phyloP scores from a whole-genome alignment of 176 grass and related monocot genomes.

The Metroxylon sagu region DNA sequence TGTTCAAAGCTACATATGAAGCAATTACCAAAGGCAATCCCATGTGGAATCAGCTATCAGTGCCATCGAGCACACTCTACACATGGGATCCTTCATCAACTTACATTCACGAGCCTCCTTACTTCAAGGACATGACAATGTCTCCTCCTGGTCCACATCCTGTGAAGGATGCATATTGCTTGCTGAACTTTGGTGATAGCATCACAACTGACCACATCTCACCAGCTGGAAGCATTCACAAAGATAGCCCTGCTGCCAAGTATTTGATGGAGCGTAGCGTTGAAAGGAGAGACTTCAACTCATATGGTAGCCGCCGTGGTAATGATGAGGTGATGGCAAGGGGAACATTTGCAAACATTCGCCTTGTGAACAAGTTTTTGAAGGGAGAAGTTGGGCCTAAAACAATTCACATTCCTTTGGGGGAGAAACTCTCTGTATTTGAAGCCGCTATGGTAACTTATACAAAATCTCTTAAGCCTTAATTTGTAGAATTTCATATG shows the following conservation, averaged over 20 bases:
- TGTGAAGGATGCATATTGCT: slow-evolving; percentile 92
- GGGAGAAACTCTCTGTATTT: slow-evolving; percentile 81
- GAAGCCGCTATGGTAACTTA: slow-evolving; percentile 67
- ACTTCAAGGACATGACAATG: slow-evolving; percentile 96
- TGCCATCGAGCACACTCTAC: slow-evolving; percentile 72
- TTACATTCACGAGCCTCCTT: slow-evolving; percentile 97
- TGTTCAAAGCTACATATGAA: slow-evolving; percentile 88
- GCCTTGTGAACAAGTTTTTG: slow-evolving; percentile 88
- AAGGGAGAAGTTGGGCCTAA: slow-evolving; percentile 85
- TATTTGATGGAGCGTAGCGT: slow-evolving; percentile 69
- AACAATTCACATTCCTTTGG: slow-evolving; percentile 78
- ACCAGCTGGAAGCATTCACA: slow-evolving; percentile 84
- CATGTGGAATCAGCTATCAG: slow-evolving; percentile 90
- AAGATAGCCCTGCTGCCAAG: slow-evolving; percentile 73
- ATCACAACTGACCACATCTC: slow-evolving; percentile 99
- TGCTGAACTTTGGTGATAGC: slow-evolving; percentile 94
- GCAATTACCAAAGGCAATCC: slow-evolving; percentile 92
- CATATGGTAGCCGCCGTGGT: slow-evolving; percentile 87
- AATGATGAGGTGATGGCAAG: slow-evolving; percentile 99
- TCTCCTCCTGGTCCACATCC: slow-evolving; percentile 81
- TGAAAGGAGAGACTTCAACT: slow-evolving; percentile 85
- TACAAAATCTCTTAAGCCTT: too few species aligned
- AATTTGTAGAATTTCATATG: too few species aligned
- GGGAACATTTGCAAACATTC: slow-evolving; percentile 97
- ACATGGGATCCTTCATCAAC: slow-evolving; percentile 81